Evolutionary conservation across 2,329 filamentous ascomycete species (phyloP).

Genomic region (Botrytis cinerea): DNA sequence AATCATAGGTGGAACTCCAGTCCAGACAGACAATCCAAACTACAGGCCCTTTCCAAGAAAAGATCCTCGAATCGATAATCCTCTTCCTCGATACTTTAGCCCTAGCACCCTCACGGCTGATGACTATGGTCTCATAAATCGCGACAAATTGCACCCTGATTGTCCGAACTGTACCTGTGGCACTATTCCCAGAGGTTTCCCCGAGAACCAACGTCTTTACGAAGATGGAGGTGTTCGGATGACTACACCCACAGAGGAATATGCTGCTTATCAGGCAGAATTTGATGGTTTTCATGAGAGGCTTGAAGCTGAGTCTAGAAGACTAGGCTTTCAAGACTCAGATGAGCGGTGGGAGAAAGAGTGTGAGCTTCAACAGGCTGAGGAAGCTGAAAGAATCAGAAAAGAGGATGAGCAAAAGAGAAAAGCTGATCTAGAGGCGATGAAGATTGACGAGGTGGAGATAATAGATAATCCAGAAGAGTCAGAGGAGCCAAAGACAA

Average conservation of each 20-base stretch:
- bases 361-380: neutral
- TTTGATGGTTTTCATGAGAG: neutral
- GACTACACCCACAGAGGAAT: neutral
- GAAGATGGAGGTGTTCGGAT: neutral
- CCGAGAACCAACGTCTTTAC: too few species aligned
- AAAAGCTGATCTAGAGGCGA: too few species aligned
- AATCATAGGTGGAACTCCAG: neutral
- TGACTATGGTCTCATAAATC: neutral
- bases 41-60: neutral
- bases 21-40: neutral
- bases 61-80: neutral
- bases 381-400: neutral
- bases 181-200: neutral
- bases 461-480: fast-evolving
- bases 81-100: slow-evolving; percentile 1
- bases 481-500: neutral
- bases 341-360: slow-evolving; percentile 11
- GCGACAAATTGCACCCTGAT: neutral
- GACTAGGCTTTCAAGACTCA: neutral
- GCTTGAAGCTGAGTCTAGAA: neutral
- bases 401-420: neutral
- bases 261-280: neutral
- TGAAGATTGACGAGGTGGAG: fast-evolving
- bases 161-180: neutral
- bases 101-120: neutral